Conservation (phyloP, 177 flowering plant species). For the Tripterygium wilfordii region DNA sequence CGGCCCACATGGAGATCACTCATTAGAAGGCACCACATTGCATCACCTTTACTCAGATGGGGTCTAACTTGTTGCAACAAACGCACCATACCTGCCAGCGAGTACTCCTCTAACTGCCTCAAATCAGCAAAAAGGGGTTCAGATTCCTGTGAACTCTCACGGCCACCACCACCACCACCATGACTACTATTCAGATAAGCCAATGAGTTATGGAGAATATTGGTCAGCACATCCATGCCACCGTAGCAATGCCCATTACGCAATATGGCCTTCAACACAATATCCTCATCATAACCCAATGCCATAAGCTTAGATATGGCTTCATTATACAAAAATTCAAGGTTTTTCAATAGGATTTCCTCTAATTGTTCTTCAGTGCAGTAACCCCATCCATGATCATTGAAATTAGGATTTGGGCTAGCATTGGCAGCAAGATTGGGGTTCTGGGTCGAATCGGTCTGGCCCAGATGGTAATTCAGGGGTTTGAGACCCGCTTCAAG, state of each 20-base stretch:
- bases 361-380: constrained; percentile 87
- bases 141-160: constrained; percentile 38
- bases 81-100: constrained; percentile 75
- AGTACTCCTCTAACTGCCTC: constrained; percentile 84
- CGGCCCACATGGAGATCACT: constrained; percentile 90
- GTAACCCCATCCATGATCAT: constrained; percentile 73
- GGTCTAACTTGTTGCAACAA: constrained; percentile 81
- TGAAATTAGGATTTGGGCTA: constrained; percentile 28
- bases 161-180: constrained; percentile 15
- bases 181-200: constrained; percentile 51
- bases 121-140: constrained; percentile 56
- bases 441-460: constrained; percentile 21
- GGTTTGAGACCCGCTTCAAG: constrained; percentile 41
- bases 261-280: constrained; percentile 57
- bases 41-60: constrained; percentile 81
- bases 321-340: constrained; percentile 68
- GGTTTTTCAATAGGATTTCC: constrained; percentile 54
- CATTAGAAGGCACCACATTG: constrained; percentile 98
- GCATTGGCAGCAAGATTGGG: constrained; percentile 8
- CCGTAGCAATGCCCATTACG: constrained; percentile 91
- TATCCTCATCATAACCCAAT: constrained; percentile 72
- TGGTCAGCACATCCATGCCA: constrained; percentile 74
- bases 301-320: constrained; percentile 59
- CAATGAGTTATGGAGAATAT: constrained; percentile 67
- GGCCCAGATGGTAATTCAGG: constrained; percentile 25